A percentile compares a stretch with the other conserved stretches of the same genome.
phyloP scores from a whole-genome alignment of 257 asterid species.

The Solanum boliviense region DNA sequence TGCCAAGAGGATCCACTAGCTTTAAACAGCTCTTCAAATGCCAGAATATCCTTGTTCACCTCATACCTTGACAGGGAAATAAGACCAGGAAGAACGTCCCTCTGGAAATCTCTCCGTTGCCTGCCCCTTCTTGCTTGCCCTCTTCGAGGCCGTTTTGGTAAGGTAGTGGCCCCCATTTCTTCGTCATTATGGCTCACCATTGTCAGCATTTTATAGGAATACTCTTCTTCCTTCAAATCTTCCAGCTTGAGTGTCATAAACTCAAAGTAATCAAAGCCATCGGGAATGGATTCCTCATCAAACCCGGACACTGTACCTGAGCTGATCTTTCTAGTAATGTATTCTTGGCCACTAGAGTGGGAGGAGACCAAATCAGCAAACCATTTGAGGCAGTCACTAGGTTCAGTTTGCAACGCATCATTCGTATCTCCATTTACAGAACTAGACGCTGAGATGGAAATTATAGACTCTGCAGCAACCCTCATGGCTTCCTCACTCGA shows the following conservation, averaged over 20 bases:
- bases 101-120: constrained; percentile 46
- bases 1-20: constrained; percentile 22
- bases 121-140: constrained; percentile 42
- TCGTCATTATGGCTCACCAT: constrained; percentile 11
- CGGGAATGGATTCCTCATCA: constrained; percentile 23
- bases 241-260: constrained; percentile 49
- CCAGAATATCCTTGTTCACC: constrained; percentile 61
- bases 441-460: constrained; percentile 29
- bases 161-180: constrained; percentile 2
- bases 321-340: not conserved
- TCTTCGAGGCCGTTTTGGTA: constrained; percentile 29
- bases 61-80: constrained; percentile 47
- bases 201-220: constrained; percentile 1
- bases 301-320: not conserved
- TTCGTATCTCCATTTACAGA: not conserved
- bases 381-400: constrained; percentile 32
- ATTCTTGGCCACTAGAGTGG: not conserved
- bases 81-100: constrained; percentile 58
- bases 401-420: constrained; percentile 2
- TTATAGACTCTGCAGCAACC: constrained; percentile 60
- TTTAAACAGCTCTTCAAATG: constrained; percentile 43
- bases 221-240: constrained; percentile 31
- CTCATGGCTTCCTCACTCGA: constrained; percentile 27
- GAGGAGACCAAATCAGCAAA: constrained; percentile 42
- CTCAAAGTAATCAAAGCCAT: constrained; percentile 54